Evolutionary conservation across 768 basidiomycete species (phyloP).

Genomic region (Tricholoma sp.): DNA sequence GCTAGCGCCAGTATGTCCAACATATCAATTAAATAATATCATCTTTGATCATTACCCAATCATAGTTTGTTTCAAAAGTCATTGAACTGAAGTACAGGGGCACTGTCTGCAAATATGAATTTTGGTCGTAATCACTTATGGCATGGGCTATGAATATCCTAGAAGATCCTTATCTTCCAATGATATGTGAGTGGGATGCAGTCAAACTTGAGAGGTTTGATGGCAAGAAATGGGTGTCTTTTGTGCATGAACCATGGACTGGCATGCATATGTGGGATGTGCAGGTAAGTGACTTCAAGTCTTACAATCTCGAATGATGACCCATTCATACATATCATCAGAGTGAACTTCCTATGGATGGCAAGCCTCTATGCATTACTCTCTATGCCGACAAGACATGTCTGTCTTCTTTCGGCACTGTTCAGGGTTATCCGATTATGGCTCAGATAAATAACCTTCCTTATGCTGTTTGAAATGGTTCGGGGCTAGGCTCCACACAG

Average conservation of each 20-base stretch:
- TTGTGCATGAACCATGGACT: conserved; percentile 1
- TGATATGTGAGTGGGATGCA: background rate
- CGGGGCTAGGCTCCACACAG: conserved; percentile 26
- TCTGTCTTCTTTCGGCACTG: conserved; percentile 28
- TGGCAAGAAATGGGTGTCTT: conserved; percentile 1
- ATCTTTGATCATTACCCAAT: background rate
- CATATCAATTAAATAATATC: no score
- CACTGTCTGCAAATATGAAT: background rate
- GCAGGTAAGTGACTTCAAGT: conserved; percentile 1
- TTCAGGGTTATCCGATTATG: conserved; percentile 31
- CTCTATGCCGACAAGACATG: conserved; percentile 35
- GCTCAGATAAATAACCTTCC: conserved; percentile 27
- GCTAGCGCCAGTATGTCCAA: background rate
- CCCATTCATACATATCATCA: background rate
- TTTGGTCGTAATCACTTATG: background rate
- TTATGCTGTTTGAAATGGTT: conserved; percentile 25
- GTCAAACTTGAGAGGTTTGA: background rate
- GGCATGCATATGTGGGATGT: conserved; percentile 2
- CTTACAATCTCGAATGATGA: background rate
- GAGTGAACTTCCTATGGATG: conserved; percentile 13
- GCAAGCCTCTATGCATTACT: conserved; percentile 24
- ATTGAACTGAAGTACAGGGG: background rate
- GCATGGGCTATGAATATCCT: background rate
- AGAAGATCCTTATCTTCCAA: background rate
- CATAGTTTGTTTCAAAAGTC: background rate